A percentile compares a stretch with the other conserved stretches of the same genome.
These are phyloP conservation scores for Juncus inflexus DNA, from an alignment of 176 grass and related monocot species.

Conservation along the genomic window DNA sequence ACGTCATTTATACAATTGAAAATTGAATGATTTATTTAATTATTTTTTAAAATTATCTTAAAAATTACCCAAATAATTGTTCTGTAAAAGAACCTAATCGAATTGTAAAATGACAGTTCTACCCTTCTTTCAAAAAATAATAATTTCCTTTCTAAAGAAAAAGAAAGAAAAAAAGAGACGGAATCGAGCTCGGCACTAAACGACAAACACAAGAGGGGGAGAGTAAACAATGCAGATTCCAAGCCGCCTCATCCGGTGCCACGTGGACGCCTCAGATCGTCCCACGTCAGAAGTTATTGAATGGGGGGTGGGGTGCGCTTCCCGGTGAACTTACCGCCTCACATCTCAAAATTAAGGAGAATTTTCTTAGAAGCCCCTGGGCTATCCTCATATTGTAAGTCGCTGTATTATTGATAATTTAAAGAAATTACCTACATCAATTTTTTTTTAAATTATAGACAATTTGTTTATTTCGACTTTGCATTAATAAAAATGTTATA, in stretches of 20 bases:
- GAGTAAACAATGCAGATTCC: slow-evolving; percentile 53
- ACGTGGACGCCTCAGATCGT: slow-evolving; percentile 49
- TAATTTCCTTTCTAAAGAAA: neutral
- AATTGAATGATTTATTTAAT: no score
- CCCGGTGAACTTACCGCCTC: slow-evolving; percentile 35
- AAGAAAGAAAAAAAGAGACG: slow-evolving; percentile 9
- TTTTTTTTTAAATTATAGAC: neutral
- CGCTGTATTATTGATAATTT: slow-evolving; percentile 14
- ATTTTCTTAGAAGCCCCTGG: neutral
- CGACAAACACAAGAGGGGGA: slow-evolving; percentile 41
- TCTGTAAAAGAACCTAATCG: no score
- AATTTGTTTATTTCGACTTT: neutral
- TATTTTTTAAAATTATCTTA: no score
- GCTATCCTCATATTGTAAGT: neutral
- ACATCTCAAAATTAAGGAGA: no score
- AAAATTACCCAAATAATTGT: no score
- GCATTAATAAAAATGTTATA: no score
- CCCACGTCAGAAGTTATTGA: slow-evolving; percentile 13
- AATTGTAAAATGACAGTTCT: slow-evolving; percentile 5
- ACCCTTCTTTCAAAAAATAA: neutral
- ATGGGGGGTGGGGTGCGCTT: neutral
- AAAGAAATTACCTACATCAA: neutral
- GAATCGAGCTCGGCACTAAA: slow-evolving; percentile 30
- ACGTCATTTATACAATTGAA: no score
- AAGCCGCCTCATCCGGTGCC: slow-evolving; percentile 11